Evolutionary conservation across 2,329 filamentous ascomycete genomes (phyloP), one percentile per base, ranked within the genome.

Genomic region (Pseudogymnoascus pannorum): DNA sequence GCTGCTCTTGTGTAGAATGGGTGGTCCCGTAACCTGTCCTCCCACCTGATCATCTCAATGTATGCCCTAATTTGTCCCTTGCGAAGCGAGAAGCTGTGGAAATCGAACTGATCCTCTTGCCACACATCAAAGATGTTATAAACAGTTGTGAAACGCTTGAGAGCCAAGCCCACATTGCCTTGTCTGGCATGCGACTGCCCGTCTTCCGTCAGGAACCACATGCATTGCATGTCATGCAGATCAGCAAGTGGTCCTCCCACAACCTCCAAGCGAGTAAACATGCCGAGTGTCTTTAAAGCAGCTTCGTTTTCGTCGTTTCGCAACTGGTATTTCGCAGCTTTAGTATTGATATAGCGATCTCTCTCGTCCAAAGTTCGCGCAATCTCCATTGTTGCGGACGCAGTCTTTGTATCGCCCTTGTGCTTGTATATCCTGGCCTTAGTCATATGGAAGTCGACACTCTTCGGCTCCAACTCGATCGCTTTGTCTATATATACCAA

Each of bases 41-140:
- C 93, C 95, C 94, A 99, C 68, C 89, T 85, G 54, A 99, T 81
- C 91, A 99, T 96, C 68, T 97, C 92, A 40, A 99, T 80, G 72
- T 99, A 99, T 1, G 94, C 90, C 61, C 93, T 83, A 64, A 97
- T 91, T 79, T 96, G 93, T 12, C 95, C 95, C 75, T 97, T 99
- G 18, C 94, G 83, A n/a, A 99, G 79, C 18, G 92, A 97, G 75
- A 99, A 99, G 73, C 86, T 91, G 79, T 99, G 95, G 79, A 99
- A 99, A 73, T 99, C 94, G 70, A 97, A 97, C 71, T 99, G 94
- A 69, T 99, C 94, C 73, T 99, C 95, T 72, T 96, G 89, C 94
- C 94, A 99, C 18, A 91, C 86, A 67, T 97, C 93, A 70, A 99
- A 99, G 66, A 99, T 95, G 75, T 90, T 91, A 73, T 88, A 87